Conservation (phyloP, 2,329 filamentous ascomycete species). For the Calonectria honghensis region DNA sequence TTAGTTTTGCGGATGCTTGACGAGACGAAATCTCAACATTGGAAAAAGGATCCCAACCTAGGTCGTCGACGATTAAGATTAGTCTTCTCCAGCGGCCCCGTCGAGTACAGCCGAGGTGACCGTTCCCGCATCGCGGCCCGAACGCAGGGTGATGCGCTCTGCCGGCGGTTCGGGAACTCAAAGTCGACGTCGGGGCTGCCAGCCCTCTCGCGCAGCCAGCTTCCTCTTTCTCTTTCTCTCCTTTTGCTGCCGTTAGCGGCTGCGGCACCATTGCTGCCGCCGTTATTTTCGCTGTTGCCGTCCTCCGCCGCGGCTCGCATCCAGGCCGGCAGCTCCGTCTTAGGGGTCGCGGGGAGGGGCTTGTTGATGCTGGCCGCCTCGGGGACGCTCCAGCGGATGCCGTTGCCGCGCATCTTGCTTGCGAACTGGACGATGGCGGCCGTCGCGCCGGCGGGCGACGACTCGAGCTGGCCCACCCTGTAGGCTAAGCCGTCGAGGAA, state of each 20-base stretch:
- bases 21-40: constrained; percentile 19
- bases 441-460: constrained; percentile 52
- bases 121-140: constrained; percentile 8
- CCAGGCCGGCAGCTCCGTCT: constrained; percentile 51
- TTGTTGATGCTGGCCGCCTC: constrained; percentile 49
- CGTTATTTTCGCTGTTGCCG: neutral
- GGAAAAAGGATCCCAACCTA: constrained; percentile 3
- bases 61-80: neutral
- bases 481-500: constrained; percentile 57
- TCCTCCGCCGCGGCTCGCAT: constrained; percentile 34
- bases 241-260: neutral
- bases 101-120: constrained; percentile 7
- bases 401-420: constrained; percentile 32
- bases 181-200: constrained; percentile 1
- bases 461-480: constrained; percentile 58
- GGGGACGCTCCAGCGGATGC: constrained; percentile 25
- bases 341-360: constrained; percentile 57
- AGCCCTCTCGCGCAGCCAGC: neutral
- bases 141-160: constrained; percentile 18
- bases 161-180: constrained; percentile 11
- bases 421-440: constrained; percentile 56
- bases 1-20: neutral
- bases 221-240: neutral
- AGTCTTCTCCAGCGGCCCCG: neutral
- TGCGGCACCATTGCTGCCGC: neutral